Base-by-base conservation (phyloP, 805 yeast genomes). In the Cyberlindnera bimundalis region DNA sequence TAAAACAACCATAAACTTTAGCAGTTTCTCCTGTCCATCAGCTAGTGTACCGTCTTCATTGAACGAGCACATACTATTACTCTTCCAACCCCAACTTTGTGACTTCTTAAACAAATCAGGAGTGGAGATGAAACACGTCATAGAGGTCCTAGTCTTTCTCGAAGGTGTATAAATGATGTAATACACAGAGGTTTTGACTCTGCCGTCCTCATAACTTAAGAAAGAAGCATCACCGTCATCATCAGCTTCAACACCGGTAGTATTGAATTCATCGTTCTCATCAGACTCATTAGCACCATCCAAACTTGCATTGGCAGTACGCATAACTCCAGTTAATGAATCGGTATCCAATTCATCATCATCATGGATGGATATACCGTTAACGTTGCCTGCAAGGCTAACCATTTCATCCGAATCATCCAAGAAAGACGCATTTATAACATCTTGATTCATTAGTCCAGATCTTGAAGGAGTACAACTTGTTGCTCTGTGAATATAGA, bases 11-110 rank as follows among this genome's bases (percentile, higher is more conserved):
- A 70, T 72, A 43, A 74, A 74, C 51, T 71, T 72, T 37, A 73
- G 45, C 25, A 70, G 59, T 15, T 67, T 64, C 38, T 68, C 70
- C 42, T 70, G 74, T 6, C 68, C 73, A 18, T 59, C 64, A 6
- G 68, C 66, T 44, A 71, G 61, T 0, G 68, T 61, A 3, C 77
- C 76, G 50, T 69, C 71, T 31, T 73, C 76, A 36, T 71, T 66
- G 49, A 74, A 73, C 3, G 70, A 61, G 38, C 78, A 74, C 72
- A 76, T 68, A 33, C 74, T 71, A 37, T 69, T 71, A 46, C 78
- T 71, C 43, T 74, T 75, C 81, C 81, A 76, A 0, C 81, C 81
- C 81, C 81, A 76, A 46, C 79, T 73, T 54, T 76, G 81, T 1
- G 77, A 69, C 36, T 66, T 65, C 35, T 70, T 72, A 53, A 76